Evolutionary conservation across 257 asterid genomes (phyloP).

Genomic region (Agastache rugosa): DNA sequence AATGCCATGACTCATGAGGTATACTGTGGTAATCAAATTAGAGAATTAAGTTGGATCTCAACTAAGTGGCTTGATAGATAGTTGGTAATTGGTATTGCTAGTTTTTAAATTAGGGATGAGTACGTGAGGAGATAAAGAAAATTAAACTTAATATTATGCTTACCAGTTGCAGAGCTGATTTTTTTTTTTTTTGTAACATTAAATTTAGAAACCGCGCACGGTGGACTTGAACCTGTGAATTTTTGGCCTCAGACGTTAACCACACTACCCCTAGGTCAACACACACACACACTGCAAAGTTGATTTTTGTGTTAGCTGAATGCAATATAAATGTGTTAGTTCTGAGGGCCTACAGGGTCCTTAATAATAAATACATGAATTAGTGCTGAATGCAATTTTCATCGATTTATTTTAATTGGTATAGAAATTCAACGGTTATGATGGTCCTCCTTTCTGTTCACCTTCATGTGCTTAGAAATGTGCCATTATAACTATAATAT

Average conservation of each 20-base stretch:
- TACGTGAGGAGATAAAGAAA: slow-evolving; percentile 18
- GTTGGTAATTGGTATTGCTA: background rate
- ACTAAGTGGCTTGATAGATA: background rate
- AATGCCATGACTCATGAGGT: background rate
- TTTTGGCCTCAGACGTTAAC: too few species aligned
- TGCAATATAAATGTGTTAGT: background rate
- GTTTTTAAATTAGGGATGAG: background rate
- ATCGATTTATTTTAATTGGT: background rate
- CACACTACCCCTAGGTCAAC: too few species aligned
- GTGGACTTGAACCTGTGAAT: too few species aligned
- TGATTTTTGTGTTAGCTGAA: background rate
- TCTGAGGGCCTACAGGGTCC: too few species aligned
- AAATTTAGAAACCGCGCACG: too few species aligned
- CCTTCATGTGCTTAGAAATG: background rate
- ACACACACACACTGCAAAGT: too few species aligned
- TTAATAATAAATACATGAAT: too few species aligned
- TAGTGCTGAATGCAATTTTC: background rate
- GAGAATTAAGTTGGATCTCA: slow-evolving; percentile 2
- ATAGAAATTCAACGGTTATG: background rate
- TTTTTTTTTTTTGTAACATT: too few species aligned
- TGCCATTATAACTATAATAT: background rate
- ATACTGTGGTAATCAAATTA: background rate
- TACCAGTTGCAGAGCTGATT: background rate
- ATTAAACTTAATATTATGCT: background rate
- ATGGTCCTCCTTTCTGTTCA: background rate